Evolutionary conservation across 2,329 filamentous ascomycete genomes (phyloP), one percentile per base, ranked within the genome.

Genomic region (Beauveria varroae): DNA sequence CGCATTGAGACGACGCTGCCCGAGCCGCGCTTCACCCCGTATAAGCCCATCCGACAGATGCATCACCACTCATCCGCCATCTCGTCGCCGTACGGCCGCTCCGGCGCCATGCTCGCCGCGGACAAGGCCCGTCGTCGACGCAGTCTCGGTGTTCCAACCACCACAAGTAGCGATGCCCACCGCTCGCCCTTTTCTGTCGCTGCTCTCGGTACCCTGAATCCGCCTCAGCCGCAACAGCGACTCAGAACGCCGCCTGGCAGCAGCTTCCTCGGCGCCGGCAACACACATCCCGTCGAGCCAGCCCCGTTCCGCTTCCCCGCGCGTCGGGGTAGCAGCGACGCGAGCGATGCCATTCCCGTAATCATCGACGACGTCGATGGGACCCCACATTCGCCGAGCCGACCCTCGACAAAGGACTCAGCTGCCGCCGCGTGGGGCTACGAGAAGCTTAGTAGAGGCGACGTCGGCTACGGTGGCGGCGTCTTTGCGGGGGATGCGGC

Each of bases 1-100:
- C 83, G 88, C 37, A 97, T 96, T 69, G 95, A 99, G 72, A 88
- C 93, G 5, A 92, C 95, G 43, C 82, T 90, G 63, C 93, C 93
- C 0, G 92, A 97, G 67, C 95, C 95, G 22, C 85, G 87, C 22
- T 99, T 91, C 71, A 90, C 87, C 60, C 81, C 87, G 1, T 98
- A 96, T 76, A 96, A 93, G 71, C 84, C 89, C 3, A 75, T 80
- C 43, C 76, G 82, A 7, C 76, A 79, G 37, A 82, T 82, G 79
- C 74, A 78, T 46, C 74, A 37, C 12, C 76, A 22, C 71, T 76
- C 0, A 8, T 37, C 34, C 34, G 34, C 34, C 34, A 37, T 53
- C 2, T 44, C 57, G 6, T 53, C 57, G 16, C 51, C 67, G 69
- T 4, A 67, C 66, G 1, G 69, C 72, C 5, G 75, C 73, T 53